Base-by-base conservation (phyloP, 352 stramenopile genomes). In the Albugo candida region DNA sequence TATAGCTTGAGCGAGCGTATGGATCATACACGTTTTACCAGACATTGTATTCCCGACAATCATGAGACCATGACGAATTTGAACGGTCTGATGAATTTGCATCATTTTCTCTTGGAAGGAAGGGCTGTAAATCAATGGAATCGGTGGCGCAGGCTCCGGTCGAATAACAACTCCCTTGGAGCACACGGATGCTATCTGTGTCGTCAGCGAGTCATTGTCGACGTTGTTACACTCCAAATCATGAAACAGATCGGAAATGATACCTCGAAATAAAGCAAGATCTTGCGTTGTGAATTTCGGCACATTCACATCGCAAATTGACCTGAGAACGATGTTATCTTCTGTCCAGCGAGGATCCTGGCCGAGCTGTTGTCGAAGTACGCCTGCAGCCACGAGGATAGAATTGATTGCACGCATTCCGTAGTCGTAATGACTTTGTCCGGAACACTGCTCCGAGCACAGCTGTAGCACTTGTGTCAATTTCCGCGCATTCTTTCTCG, bases 401-500 rank as follows among this genome's bases (percentile, higher is more conserved):
- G 89, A 95, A 53, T 95, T 96, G 1, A 97, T 86, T 5, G 92
- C 91, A 31, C 89, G 73, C 85, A 97, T 97, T 31, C 89, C 89
- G 54, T 96, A 97, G 62, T 97, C 89, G 52, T 97, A 97, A 58
- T 97, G 89, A 36, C 92, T 94, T 52, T 97, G 89, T 0, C 75
- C 93, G 38, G 76, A 94, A 11, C 96, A 60, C 53, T 97, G 89
- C 52, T 97, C 85, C 5, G 80, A 92, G 24, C 78, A 95, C 2
- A 97, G 61, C 61, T 96, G 85, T 19, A 97, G 67, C 19, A 94
- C 83, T 39, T 94, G 82, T 5, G 94, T 94, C 45, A 96, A 73
- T 49, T 97, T 97, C 10, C 87, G 81, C 0, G 85, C 84, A 12
- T 95, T 92, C 41, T 67, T 83, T 8, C 78, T 72, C 0, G 76